phyloP scores from a whole-genome alignment of 257 asterid genomes.

The Ligustrum vulgare region DNA sequence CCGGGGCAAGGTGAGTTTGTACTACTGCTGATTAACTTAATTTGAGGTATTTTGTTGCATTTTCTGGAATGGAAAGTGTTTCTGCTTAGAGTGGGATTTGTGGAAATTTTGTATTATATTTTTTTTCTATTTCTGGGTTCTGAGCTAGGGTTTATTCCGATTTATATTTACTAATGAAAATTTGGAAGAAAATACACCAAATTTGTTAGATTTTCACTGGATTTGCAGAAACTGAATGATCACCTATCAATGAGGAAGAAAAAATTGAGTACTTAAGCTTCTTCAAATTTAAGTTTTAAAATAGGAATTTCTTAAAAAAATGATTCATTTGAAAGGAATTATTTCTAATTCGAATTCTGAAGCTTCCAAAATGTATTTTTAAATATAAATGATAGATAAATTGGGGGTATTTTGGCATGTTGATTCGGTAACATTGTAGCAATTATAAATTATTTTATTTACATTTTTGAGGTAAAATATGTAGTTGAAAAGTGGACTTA shows the following conservation, averaged over 20 bases:
- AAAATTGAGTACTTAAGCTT: not conserved
- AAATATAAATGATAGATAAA: not conserved
- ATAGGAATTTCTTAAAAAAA: not conserved
- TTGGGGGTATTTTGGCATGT: no score
- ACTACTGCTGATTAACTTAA: not conserved
- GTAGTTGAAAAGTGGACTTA: no score
- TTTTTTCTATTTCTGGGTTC: not conserved
- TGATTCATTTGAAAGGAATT: not conserved
- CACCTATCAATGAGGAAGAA: not conserved
- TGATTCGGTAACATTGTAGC: no score
- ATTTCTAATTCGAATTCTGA: not conserved
- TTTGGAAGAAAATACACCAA: not conserved
- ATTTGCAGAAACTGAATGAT: no score
- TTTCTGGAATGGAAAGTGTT: not conserved
- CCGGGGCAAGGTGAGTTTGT: slow-evolving; percentile 57
- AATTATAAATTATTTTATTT: no score
- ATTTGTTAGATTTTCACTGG: no score
- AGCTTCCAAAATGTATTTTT: not conserved
- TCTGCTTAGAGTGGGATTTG: not conserved
- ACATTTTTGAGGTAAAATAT: no score
- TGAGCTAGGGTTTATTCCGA: not conserved
- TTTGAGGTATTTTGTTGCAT: not conserved
- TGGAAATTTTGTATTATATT: not conserved
- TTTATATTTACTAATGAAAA: not conserved
- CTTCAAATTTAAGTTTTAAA: not conserved